Evolutionary conservation across 1,284 basidiomycete genomes (phyloP).

Genomic region (Cystobasidium sp.): DNA sequence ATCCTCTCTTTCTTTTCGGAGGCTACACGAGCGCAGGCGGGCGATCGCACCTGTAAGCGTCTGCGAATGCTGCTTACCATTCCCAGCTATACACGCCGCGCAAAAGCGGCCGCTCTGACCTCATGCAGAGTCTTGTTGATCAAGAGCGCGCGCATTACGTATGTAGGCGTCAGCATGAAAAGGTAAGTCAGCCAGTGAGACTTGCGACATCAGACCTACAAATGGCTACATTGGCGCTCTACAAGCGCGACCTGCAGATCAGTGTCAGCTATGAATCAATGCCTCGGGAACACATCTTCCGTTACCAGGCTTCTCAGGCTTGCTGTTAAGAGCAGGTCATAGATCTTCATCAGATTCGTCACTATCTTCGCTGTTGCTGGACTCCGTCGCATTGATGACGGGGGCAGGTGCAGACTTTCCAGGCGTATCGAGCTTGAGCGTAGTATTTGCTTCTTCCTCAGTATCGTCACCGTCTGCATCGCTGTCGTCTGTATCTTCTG

Average conservation of each 20-base stretch:
- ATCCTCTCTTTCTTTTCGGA: too few species aligned
- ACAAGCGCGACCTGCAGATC: not conserved
- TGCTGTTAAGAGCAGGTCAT: too few species aligned
- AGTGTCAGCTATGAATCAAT: not conserved
- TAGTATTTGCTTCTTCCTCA: conserved; percentile 55
- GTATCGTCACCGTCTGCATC: conserved; percentile 55
- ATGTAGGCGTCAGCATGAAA: not conserved
- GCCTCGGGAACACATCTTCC: conserved; percentile 11
- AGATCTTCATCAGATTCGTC: conserved; percentile 61
- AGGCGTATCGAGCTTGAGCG: conserved; percentile 47
- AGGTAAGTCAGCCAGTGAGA: not conserved
- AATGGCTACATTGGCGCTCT: conserved; percentile 16
- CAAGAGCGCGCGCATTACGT: too few species aligned
- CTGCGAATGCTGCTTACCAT: too few species aligned
- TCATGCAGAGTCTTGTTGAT: too few species aligned
- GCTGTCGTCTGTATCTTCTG: conserved; percentile 50
- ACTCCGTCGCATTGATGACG: conserved; percentile 16
- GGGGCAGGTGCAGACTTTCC: too few species aligned
- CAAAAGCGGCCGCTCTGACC: too few species aligned
- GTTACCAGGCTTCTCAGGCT: conserved; percentile 46
- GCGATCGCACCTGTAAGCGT: too few species aligned
- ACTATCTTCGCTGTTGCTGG: conserved; percentile 64
- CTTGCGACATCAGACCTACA: not conserved
- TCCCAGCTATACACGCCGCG: too few species aligned
- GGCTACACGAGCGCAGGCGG: too few species aligned